phyloP scores from a whole-genome alignment of 176 grass and related monocot genomes.

The Pontederia paniculata region DNA sequence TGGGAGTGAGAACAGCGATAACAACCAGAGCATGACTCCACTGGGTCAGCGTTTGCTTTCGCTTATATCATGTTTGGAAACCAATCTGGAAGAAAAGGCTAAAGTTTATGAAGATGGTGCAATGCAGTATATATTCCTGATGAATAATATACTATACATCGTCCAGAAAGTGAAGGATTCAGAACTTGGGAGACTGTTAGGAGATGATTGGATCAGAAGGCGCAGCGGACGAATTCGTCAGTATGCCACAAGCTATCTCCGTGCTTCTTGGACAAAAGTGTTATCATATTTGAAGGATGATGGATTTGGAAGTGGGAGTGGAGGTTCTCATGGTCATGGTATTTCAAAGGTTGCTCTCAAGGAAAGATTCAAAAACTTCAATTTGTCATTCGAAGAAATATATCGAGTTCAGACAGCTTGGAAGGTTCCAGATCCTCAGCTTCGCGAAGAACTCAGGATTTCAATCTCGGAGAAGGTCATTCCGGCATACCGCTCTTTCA shows the following conservation, averaged over 20 bases:
- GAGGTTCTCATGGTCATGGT: background rate
- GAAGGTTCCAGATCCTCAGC: constrained; percentile 9
- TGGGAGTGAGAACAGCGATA: too few relatives aligned
- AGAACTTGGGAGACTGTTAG: constrained; percentile 6
- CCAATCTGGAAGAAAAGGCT: background rate
- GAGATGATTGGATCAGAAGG: constrained; percentile 16
- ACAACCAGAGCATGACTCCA: background rate
- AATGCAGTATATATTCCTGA: constrained; percentile 22
- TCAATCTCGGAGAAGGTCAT: constrained; percentile 4
- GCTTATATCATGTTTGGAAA: constrained; percentile 2
- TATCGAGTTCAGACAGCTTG: constrained; percentile 1
- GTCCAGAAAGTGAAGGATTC: constrained; percentile 18
- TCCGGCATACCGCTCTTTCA: constrained; percentile 1
- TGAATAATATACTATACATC: constrained; percentile 25
- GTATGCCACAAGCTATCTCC: constrained; percentile 17
- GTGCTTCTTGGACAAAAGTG: constrained; percentile 14
- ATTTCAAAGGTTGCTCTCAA: background rate
- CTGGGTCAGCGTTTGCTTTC: background rate
- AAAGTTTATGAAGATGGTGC: constrained; percentile 4
- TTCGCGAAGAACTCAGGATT: constrained; percentile 8
- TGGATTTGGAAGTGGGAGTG: constrained; percentile 4
- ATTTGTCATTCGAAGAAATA: constrained; percentile 10
- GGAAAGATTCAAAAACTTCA: background rate
- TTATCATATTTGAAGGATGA: constrained; percentile 11
- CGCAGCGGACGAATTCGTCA: background rate